Evolutionary conservation across 495 filamentous ascomycete genomes (phyloP).

Genomic region (Parachaetomium inaequale): DNA sequence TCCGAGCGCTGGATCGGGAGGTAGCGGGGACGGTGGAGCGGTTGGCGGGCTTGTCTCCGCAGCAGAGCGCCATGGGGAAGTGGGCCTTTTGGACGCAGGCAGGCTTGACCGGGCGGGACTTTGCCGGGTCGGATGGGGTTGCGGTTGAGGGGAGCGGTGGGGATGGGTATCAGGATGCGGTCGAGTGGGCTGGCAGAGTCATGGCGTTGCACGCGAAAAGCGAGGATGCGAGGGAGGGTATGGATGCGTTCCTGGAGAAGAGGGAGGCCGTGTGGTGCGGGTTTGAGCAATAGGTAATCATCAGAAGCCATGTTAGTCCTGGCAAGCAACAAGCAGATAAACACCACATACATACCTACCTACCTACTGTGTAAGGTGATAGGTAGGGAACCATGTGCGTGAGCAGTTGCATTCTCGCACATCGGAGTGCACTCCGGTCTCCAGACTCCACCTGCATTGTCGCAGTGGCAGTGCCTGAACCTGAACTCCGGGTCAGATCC

Average conservation of each 20-base stretch:
- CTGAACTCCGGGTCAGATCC: too few species aligned
- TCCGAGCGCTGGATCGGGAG: constrained; percentile 14
- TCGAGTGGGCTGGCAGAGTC: constrained; percentile 21
- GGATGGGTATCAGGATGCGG: constrained; percentile 23
- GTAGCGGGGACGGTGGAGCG: constrained; percentile 16
- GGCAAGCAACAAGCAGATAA: too few species aligned
- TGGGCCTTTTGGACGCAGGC: constrained; percentile 33
- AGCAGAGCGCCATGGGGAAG: constrained; percentile 30
- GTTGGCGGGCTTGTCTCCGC: constrained; percentile 22
- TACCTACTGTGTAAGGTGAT: too few species aligned
- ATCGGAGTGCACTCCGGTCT: too few species aligned
- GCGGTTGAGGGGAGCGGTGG: constrained; percentile 12
- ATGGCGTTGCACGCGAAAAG: constrained; percentile 27
- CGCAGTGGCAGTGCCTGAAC: too few species aligned
- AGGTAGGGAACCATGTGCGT: too few species aligned
- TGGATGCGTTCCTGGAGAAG: constrained; percentile 27
- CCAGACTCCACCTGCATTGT: too few species aligned
- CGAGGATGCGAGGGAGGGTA: constrained; percentile 29
- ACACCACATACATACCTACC: too few species aligned
- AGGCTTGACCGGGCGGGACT: constrained; percentile 2
- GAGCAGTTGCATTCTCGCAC: too few species aligned
- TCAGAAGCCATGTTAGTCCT: too few species aligned
- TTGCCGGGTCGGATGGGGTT: constrained; percentile 3
- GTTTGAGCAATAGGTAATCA: background rate
- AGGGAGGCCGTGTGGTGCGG: constrained; percentile 18